phyloP scores from a whole-genome alignment of 306 rosid genomes.

The Malus orientalis region DNA sequence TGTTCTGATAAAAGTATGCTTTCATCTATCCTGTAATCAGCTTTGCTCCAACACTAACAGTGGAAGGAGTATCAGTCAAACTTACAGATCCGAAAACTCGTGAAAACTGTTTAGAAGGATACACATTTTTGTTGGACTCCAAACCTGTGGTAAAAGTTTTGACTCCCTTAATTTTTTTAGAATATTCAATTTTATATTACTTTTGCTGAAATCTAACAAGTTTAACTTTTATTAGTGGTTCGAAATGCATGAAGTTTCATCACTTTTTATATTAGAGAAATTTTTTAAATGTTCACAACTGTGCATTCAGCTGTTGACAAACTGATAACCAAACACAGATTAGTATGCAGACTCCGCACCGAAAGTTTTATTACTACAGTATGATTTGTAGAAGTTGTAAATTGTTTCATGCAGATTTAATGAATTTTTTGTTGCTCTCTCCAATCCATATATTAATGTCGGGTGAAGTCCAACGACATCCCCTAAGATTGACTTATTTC shows the following conservation, averaged over 20 bases:
- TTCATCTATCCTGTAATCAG: conserved; percentile 30
- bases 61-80: conserved; percentile 58
- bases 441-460: not conserved
- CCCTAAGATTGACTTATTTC: not conserved
- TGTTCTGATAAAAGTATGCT: conserved; percentile 18
- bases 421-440: conserved; percentile 4
- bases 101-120: conserved; percentile 67
- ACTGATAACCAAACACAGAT: not conserved
- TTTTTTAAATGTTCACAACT: not conserved
- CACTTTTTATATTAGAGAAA: not conserved
- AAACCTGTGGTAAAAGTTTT: conserved; percentile 40
- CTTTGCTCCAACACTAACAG: conserved; percentile 49
- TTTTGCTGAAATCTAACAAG: not conserved
- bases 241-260: not conserved
- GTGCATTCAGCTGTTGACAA: not conserved
- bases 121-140: conserved; percentile 62
- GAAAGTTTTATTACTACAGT: not conserved
- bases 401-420: not conserved
- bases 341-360: not conserved
- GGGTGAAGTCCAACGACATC: not conserved
- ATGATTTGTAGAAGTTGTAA: not conserved
- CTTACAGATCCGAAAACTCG: conserved; percentile 65
- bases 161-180: conserved; percentile 2
- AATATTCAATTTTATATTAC: no score
- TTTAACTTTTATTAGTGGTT: not conserved